Evolutionary conservation across 441 rosid genomes (phyloP).

Genomic region (Corymbia citriodora): DNA sequence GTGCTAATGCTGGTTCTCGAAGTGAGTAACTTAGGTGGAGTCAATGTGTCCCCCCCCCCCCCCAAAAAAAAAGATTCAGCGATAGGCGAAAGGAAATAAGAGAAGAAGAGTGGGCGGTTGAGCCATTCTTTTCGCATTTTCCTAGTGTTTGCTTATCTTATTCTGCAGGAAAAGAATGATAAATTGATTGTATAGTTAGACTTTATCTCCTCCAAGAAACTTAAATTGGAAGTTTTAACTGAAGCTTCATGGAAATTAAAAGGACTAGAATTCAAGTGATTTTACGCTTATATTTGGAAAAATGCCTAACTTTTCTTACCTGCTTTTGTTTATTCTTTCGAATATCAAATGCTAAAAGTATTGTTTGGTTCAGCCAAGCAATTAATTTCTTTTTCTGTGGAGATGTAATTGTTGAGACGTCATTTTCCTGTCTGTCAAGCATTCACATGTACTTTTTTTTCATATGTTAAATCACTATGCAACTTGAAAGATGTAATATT

Average conservation of each 20-base stretch:
- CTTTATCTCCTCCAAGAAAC: not conserved
- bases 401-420: not conserved
- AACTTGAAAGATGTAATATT: not conserved
- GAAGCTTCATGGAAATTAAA: no score
- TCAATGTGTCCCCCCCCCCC: not conserved
- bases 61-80: not conserved
- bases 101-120: not conserved
- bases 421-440: not conserved
- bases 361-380: not conserved
- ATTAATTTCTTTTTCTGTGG: not conserved
- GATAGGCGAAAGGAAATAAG: not conserved
- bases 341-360: not conserved
- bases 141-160: not conserved
- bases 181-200: not conserved
- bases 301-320: not conserved
- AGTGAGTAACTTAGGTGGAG: not conserved
- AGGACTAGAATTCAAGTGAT: not conserved
- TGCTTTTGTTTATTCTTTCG: not conserved
- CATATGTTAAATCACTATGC: not conserved
- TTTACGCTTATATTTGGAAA: not conserved
- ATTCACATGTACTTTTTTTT: not conserved
- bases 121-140: not conserved
- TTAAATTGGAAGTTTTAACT: no score
- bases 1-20: not conserved
- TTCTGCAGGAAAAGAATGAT: not conserved